Conservation (phyloP, 352 stramenopile species). For the Globisporangium cystogenes region DNA sequence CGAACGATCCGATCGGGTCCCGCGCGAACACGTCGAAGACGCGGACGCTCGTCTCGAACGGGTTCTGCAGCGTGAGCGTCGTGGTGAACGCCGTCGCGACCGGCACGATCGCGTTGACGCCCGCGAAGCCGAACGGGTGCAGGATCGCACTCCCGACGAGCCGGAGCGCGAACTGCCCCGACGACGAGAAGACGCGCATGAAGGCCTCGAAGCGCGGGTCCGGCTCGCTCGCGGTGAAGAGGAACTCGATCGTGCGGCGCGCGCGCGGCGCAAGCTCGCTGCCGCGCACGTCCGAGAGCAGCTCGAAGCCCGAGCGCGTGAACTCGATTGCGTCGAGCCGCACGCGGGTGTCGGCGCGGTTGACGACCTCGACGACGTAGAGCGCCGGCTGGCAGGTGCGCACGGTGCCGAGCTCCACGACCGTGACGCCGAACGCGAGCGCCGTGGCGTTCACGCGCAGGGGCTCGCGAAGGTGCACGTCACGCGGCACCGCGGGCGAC, state of each 20-base stretch:
- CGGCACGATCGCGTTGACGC: slow-evolving; percentile 26
- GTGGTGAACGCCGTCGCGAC: slow-evolving; percentile 22
- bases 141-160: slow-evolving; percentile 21
- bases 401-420: slow-evolving; percentile 28
- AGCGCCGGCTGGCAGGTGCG: slow-evolving; percentile 28
- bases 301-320: slow-evolving; percentile 32
- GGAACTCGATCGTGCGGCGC: slow-evolving; percentile 28
- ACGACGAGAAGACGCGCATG: slow-evolving; percentile 40
- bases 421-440: slow-evolving; percentile 31
- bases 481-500: neutral
- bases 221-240: slow-evolving; percentile 28
- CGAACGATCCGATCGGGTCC: slow-evolving; percentile 29
- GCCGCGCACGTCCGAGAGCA: slow-evolving; percentile 28
- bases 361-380: slow-evolving; percentile 31
- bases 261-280: slow-evolving; percentile 28
- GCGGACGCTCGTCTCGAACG: slow-evolving; percentile 27
- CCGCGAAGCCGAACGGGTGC: slow-evolving; percentile 24
- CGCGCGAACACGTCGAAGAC: slow-evolving; percentile 43
- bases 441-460: slow-evolving; percentile 14
- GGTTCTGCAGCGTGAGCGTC: slow-evolving; percentile 37
- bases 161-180: slow-evolving; percentile 37
- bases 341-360: slow-evolving; percentile 21
- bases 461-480: neutral
- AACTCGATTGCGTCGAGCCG: slow-evolving; percentile 36
- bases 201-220: slow-evolving; percentile 17